Conservation (phyloP, 768 basidiomycete genomes). For the Serendipita sp. region DNA sequence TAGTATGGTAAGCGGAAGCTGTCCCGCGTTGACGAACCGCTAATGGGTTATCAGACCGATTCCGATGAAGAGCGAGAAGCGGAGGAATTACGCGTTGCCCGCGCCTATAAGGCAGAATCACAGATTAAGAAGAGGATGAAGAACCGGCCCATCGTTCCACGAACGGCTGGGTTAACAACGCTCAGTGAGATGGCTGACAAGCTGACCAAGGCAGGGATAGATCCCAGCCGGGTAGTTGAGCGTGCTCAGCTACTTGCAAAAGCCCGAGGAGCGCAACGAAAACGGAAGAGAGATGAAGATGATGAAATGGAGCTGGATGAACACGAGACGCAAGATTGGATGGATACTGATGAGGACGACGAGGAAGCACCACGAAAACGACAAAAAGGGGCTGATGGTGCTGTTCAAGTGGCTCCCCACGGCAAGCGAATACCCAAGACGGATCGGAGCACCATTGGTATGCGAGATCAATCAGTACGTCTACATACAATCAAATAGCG, state of each 20-base stretch:
- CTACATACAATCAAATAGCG: neutral
- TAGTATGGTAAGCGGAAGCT: slow-evolving; percentile 47
- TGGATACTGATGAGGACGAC: slow-evolving; percentile 34
- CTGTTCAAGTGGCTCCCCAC: slow-evolving; percentile 28
- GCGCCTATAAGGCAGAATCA: slow-evolving; percentile 52
- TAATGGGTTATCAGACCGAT: slow-evolving; percentile 19
- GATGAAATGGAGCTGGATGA: slow-evolving; percentile 45
- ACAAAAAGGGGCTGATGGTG: slow-evolving; percentile 44
- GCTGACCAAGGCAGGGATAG: slow-evolving; percentile 76
- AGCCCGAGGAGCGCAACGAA: slow-evolving; percentile 46
- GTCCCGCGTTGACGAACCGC: neutral
- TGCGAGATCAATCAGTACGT: slow-evolving; percentile 60
- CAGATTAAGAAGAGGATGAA: slow-evolving; percentile 79
- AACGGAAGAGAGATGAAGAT: slow-evolving; percentile 42
- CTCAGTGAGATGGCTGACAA: slow-evolving; percentile 61
- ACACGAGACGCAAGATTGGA: slow-evolving; percentile 26
- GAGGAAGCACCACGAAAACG: slow-evolving; percentile 38
- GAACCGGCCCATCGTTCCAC: slow-evolving; percentile 61
- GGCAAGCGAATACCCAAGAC: slow-evolving; percentile 43
- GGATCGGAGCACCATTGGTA: slow-evolving; percentile 61
- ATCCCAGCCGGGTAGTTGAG: slow-evolving; percentile 75
- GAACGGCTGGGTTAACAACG: slow-evolving; percentile 48
- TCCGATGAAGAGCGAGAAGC: slow-evolving; percentile 73
- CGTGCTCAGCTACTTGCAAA: slow-evolving; percentile 78
- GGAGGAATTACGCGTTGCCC: slow-evolving; percentile 38